These are phyloP conservation scores for Nidularia sp. DNA, from an alignment of 768 basidiomycete species.

Conservation along the genomic window DNA sequence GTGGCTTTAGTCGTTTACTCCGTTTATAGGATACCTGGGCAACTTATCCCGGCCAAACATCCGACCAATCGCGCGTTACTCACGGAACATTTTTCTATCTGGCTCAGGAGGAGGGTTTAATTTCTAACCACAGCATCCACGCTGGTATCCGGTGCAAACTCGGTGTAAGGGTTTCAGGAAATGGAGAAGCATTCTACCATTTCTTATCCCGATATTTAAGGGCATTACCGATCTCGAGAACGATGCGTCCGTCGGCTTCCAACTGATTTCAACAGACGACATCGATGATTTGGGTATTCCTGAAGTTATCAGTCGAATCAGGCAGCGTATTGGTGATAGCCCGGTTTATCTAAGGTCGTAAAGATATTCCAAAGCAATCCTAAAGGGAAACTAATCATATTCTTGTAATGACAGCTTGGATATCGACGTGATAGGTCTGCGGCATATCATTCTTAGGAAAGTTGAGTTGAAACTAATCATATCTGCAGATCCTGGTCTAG, in stretches of 20 bases:
- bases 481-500: slow-evolving; percentile 61
- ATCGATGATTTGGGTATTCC: slow-evolving; percentile 76
- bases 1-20: not conserved
- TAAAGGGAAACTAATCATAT: no score
- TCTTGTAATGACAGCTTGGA: slow-evolving; percentile 46
- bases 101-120: slow-evolving; percentile 73
- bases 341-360: slow-evolving; percentile 77
- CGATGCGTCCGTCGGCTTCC: slow-evolving; percentile 73
- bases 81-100: slow-evolving; percentile 87
- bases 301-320: slow-evolving; percentile 68
- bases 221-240: slow-evolving; percentile 59
- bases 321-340: slow-evolving; percentile 62
- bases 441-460: not conserved
- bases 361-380: no score
- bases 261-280: slow-evolving; percentile 76
- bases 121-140: slow-evolving; percentile 77
- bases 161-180: slow-evolving; percentile 18
- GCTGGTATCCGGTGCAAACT: slow-evolving; percentile 84
- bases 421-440: slow-evolving; percentile 75
- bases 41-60: slow-evolving; percentile 52
- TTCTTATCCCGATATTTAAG: slow-evolving; percentile 21
- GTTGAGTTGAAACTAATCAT: not conserved
- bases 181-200: no score
- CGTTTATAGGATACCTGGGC: slow-evolving; percentile 62
- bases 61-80: slow-evolving; percentile 64